These are phyloP conservation scores for Pythium graminicola DNA, from an alignment of 352 stramenopile genomes.

Conservation along the genomic window DNA sequence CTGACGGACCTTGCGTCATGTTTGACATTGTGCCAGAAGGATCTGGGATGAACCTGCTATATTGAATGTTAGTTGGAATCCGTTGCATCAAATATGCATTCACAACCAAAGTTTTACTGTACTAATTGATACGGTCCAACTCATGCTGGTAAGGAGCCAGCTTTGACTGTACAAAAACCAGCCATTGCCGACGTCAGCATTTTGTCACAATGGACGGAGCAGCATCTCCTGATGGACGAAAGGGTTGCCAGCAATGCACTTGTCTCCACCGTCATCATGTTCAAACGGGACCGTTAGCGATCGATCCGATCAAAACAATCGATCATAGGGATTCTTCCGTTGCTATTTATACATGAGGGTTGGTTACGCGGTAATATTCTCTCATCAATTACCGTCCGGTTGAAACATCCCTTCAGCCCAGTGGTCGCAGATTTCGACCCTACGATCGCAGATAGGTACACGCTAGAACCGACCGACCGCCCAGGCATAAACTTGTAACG, in stretches of 20 bases:
- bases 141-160: slow-evolving; percentile 2
- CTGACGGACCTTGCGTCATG: slow-evolving; percentile 18
- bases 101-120: not conserved
- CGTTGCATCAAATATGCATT: not conserved
- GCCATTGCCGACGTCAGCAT: slow-evolving; percentile 10
- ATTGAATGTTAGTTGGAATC: not conserved
- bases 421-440: not conserved
- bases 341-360: too few relatives aligned
- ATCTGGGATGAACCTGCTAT: slow-evolving; percentile 7
- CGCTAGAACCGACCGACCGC: slow-evolving; percentile 3
- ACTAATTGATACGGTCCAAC: slow-evolving; percentile 16
- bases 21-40: not conserved
- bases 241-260: not conserved
- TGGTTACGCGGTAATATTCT: too few relatives aligned
- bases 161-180: slow-evolving; percentile 14
- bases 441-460: too few relatives aligned
- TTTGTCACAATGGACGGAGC: slow-evolving; percentile 9
- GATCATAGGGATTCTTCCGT: too few relatives aligned
- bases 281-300: too few relatives aligned
- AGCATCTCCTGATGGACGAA: slow-evolving; percentile 7
- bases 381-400: too few relatives aligned
- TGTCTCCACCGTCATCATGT: not conserved
- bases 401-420: slow-evolving; percentile 7
- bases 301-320: too few relatives aligned
- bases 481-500: slow-evolving; percentile 10